Percentiles rank a stretch among this genome's conserved stretches.
Conservation (phyloP, 805 yeast genomes). For the Zygosaccharomyces rouxii region DNA sequence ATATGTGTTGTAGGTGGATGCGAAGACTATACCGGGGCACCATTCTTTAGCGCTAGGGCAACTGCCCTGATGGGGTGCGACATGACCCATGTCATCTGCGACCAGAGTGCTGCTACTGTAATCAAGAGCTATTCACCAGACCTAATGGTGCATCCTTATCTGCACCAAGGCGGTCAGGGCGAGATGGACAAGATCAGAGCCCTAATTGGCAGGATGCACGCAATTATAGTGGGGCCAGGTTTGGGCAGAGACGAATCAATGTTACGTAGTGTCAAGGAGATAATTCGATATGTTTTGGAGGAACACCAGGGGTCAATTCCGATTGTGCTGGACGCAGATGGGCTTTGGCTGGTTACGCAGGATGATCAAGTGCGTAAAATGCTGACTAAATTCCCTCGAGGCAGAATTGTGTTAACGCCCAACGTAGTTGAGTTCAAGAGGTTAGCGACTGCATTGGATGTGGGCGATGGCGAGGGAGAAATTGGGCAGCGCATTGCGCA, state of each 20-base stretch:
- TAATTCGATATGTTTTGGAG: slow-evolving; percentile 44
- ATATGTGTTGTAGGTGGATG: slow-evolving; percentile 89
- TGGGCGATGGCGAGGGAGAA: slow-evolving; percentile 22
- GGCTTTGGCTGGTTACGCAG: slow-evolving; percentile 58
- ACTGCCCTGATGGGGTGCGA: slow-evolving; percentile 84
- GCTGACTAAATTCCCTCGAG: slow-evolving; percentile 47
- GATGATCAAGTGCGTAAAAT: slow-evolving; percentile 22
- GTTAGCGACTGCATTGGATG: slow-evolving; percentile 45
- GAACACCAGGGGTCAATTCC: slow-evolving; percentile 58
- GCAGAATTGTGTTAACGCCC: slow-evolving; percentile 75
- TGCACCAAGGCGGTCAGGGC: slow-evolving; percentile 47
- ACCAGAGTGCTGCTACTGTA: slow-evolving; percentile 66
- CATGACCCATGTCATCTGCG: slow-evolving; percentile 86
- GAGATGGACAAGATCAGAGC: slow-evolving; percentile 53
- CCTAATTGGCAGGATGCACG: slow-evolving; percentile 66
- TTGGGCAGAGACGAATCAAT: slow-evolving; percentile 76
- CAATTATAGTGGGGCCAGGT: slow-evolving; percentile 89
- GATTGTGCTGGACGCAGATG: slow-evolving; percentile 87
- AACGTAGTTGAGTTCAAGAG: slow-evolving; percentile 81
- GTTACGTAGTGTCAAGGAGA: slow-evolving; percentile 53
- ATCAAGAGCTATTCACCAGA: slow-evolving; percentile 89
- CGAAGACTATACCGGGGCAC: slow-evolving; percentile 96
- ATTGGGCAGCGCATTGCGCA: slow-evolving; percentile 27
- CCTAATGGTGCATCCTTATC: slow-evolving; percentile 92
- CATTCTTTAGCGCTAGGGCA: slow-evolving; percentile 83